These are phyloP conservation scores for Vitis hybrid DNA, from an alignment of 177 flowering plant species.

Conservation along the genomic window DNA sequence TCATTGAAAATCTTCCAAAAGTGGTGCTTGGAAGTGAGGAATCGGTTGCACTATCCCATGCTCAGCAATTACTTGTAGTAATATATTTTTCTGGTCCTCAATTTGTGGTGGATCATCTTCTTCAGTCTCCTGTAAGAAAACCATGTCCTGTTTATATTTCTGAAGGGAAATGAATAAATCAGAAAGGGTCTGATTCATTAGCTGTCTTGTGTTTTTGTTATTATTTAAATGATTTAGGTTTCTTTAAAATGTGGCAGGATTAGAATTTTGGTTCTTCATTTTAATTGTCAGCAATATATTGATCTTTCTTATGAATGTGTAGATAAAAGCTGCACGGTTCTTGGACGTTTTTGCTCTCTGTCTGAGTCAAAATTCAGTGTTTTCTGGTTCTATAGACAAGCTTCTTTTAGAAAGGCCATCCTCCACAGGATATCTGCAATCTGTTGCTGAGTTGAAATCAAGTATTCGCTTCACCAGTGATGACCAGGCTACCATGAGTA, in stretches of 20 bases:
- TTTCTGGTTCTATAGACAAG: slow-evolving; percentile 81
- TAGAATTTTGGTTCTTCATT: neutral
- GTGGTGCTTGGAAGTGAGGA: slow-evolving; percentile 79
- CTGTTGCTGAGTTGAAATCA: slow-evolving; percentile 67
- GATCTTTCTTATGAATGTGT: slow-evolving; percentile 11
- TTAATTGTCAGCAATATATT: neutral
- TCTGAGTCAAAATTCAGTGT: slow-evolving; percentile 74
- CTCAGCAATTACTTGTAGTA: slow-evolving; percentile 69
- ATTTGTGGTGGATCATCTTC: slow-evolving; percentile 68
- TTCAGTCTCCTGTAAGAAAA: slow-evolving; percentile 71
- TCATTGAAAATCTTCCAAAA: slow-evolving; percentile 80
- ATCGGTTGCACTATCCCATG: slow-evolving; percentile 60
- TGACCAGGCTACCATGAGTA: slow-evolving; percentile 7
- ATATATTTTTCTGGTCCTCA: slow-evolving; percentile 87
- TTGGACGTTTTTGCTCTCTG: slow-evolving; percentile 68
- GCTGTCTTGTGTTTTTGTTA: slow-evolving; percentile 5
- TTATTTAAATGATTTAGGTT: neutral
- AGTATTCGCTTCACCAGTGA: slow-evolving; percentile 18
- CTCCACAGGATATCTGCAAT: slow-evolving; percentile 68
- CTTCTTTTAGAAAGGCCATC: slow-evolving; percentile 45
- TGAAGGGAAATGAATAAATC: too few species aligned
- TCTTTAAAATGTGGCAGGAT: neutral
- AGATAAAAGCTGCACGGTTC: slow-evolving; percentile 69
- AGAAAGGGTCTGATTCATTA: too few species aligned
- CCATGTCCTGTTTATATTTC: neutral